Evolutionary conservation across 2,329 filamentous ascomycete genomes (phyloP), one percentile per base, ranked within the genome.

Genomic region (Pseudonectria buxi): DNA sequence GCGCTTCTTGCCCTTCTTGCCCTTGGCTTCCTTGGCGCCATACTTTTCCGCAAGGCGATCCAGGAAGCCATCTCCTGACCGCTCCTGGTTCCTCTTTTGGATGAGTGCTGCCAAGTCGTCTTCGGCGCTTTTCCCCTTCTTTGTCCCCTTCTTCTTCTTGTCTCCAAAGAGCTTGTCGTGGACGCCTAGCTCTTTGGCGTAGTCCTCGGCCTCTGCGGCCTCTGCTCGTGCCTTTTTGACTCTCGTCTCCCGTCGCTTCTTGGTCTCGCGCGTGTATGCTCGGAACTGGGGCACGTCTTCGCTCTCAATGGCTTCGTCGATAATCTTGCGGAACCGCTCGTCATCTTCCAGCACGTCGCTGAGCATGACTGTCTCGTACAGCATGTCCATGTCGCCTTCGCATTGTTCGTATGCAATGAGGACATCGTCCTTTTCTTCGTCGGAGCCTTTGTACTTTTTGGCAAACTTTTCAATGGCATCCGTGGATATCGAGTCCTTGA

Each of bases 351-450:
- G 56, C 9, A 88, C 80, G 53, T 90, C 75, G 49, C 86, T 94
- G 29, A 95, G 71, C 80, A 98, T 94, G 27, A 98, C 83, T 0
- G 68, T 67, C 55, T 88, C 77, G 61, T 94, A 96, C 1, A 98
- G 64, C 13, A 62, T 63, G 50, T 83, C 76, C 76, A 96, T 79
- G 43, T 84, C 71, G 24, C 92, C 92, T 54, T 86, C 70, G 53
- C 65, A 67, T 45, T 79, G 69, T 49, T 78, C 78, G 62, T 90
- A 98, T 2, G 86, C 84, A 10, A 71, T 66, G 4, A 98, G 67
- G 2, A 98, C 50, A 55, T 94, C 88, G 31, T 74, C 70, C 49
- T 73, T 76, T 67, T 98, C 92, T 60, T 96, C 87, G 3, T 86
- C 83, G 1, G 86, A 89, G 13, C 78, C 76, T 64, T 90, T 88